These are phyloP conservation scores for Thuidium tamariscinum DNA, from an alignment of 225 moss, liverwort and hornwort genomes.

Conservation along the genomic window DNA sequence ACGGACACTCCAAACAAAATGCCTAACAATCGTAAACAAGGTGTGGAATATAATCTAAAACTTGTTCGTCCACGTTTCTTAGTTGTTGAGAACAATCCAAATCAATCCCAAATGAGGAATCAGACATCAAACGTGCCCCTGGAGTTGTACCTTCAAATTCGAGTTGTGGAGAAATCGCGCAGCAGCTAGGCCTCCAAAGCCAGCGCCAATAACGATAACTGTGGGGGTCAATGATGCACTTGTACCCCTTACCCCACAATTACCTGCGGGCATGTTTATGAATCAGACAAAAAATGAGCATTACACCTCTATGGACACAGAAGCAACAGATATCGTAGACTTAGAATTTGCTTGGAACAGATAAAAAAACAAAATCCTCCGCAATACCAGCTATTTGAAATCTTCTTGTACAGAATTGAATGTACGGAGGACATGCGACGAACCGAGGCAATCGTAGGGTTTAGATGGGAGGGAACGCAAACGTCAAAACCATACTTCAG, in stretches of 20 bases:
- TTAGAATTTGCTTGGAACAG: not conserved
- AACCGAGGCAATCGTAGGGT: not conserved
- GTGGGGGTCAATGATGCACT: slow-evolving; percentile 37
- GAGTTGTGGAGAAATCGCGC: slow-evolving; percentile 77
- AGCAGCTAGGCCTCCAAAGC: slow-evolving; percentile 92
- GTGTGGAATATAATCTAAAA: not conserved
- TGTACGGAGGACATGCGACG: not conserved
- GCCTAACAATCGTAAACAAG: not conserved
- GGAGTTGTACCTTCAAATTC: slow-evolving; percentile 31
- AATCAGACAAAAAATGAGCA: not conserved
- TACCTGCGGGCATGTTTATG: slow-evolving; percentile 27
- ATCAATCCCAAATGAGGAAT: not conserved
- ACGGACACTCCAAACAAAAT: not conserved
- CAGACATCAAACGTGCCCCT: not conserved
- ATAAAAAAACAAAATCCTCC: not conserved
- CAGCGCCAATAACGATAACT: slow-evolving; percentile 88
- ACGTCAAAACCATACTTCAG: not conserved
- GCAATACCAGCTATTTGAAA: not conserved
- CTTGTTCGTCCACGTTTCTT: not conserved
- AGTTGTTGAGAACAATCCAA: not conserved
- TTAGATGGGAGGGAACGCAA: not conserved
- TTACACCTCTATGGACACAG: not conserved
- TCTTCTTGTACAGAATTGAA: not conserved
- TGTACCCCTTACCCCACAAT: slow-evolving; percentile 57
- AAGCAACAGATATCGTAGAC: not conserved